These are phyloP conservation scores for Phytophthora hybrid DNA, from an alignment of 352 stramenopile genomes.

Conservation along the genomic window DNA sequence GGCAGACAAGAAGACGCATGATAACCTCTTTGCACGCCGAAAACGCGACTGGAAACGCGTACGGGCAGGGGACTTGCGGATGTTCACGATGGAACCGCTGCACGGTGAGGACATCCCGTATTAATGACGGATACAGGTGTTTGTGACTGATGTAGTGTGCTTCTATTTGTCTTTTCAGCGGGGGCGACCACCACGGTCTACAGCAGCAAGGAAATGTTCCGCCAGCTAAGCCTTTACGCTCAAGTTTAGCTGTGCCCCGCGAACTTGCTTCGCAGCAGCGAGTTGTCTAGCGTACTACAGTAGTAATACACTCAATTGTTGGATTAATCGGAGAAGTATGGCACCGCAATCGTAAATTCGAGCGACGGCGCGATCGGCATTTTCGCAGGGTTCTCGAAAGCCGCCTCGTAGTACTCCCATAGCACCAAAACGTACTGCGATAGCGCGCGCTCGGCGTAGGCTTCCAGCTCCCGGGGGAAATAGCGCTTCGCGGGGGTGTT, in stretches of 20 bases:
- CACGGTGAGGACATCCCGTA: conserved; percentile 46
- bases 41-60: conserved; percentile 82
- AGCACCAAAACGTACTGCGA: conserved; percentile 84
- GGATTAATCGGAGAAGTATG: conserved; percentile 70
- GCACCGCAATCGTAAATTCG: conserved; percentile 84
- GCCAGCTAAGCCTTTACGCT: conserved; percentile 78
- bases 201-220: conserved; percentile 80
- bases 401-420: conserved; percentile 84
- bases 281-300: conserved; percentile 29
- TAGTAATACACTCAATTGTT: conserved; percentile 41
- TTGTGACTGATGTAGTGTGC: conserved; percentile 26
- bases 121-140: background rate
- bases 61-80: conserved; percentile 68
- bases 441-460: conserved; percentile 77
- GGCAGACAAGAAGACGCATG: conserved; percentile 78
- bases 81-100: conserved; percentile 78
- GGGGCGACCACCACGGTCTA: conserved; percentile 76
- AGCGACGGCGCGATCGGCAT: conserved; percentile 71
- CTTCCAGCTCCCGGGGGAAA: conserved; percentile 69
- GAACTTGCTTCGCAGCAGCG: conserved; percentile 19
- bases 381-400: conserved; percentile 58
- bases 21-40: conserved; percentile 77
- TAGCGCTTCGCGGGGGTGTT: conserved; percentile 45
- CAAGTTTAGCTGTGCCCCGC: conserved; percentile 48
- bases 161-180: conserved; percentile 49